Evolutionary conservation across 805 yeast species (phyloP).

Genomic region (Metschnikowia orientalis): DNA sequence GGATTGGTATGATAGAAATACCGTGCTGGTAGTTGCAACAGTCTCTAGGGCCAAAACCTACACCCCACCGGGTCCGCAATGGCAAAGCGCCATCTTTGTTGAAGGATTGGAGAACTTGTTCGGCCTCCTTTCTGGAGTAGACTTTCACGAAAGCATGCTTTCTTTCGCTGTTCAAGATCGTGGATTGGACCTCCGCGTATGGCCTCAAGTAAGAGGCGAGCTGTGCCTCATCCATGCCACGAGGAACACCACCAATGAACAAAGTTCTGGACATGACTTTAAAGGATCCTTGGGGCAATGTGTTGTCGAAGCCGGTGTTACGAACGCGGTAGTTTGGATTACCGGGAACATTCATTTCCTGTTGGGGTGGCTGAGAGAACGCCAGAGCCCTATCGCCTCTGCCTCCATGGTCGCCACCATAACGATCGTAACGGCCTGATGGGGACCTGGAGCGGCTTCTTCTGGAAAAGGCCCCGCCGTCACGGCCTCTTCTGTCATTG

Average conservation of each 20-base stretch:
- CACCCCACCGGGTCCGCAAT: constrained; percentile 95
- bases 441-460: constrained; percentile 56
- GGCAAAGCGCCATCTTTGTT: constrained; percentile 59
- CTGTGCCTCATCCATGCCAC: constrained; percentile 70
- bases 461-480: constrained; percentile 37
- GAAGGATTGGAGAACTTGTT: constrained; percentile 68
- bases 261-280: constrained; percentile 86
- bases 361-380: constrained; percentile 17
- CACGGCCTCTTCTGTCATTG: constrained; percentile 29
- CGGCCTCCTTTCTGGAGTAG: constrained; percentile 89
- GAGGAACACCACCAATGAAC: constrained; percentile 92
- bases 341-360: constrained; percentile 62
- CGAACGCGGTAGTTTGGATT: constrained; percentile 75
- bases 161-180: constrained; percentile 80
- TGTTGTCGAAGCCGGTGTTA: constrained; percentile 63
- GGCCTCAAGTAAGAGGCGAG: constrained; percentile 71
- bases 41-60: constrained; percentile 97
- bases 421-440: constrained; percentile 20
- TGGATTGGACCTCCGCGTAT: constrained; percentile 87
- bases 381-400: constrained; percentile 6
- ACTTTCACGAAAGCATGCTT: constrained; percentile 96
- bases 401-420: constrained; percentile 8
- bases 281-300: constrained; percentile 71
- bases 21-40: constrained; percentile 95
- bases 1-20: constrained; percentile 78